Evolutionary conservation across 2,329 filamentous ascomycete species (phyloP), one percentile per base, ranked within the genome.

Genomic region (Fusarium pilosicola): DNA sequence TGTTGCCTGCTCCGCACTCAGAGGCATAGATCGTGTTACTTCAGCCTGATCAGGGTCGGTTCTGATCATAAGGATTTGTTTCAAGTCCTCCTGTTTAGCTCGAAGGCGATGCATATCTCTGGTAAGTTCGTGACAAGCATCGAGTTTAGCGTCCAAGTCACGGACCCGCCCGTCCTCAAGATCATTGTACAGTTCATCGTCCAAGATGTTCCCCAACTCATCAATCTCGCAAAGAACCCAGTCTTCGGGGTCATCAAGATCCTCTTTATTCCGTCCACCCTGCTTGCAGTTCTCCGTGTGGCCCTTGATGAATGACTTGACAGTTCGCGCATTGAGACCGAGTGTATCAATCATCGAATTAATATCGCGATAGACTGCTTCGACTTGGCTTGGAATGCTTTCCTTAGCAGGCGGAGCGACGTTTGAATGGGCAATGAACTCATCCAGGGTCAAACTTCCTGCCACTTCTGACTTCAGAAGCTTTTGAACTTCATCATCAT

Each of bases 311-410:
- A 92, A 92, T 17, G 85, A 85, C 54, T 87, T 86, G 42, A 96
- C 89, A 11, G 93, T 90, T 22, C 89, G 86, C 17, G 86, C 90
- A 79, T 98, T 98, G 56, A 98, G 88, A 15, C 96, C 96, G 45
- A 98, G 85, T 0, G 94, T 96, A 77, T 98, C 94, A 48, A 99
- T 91, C 96, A 98, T 99, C 18, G 93, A 93, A 81, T 96, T 96
- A 80, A 96, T 93, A 77, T 96, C 94, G 49, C 92, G 89, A 80
- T 94, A 96, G 3, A 92, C 85, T 24, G 89, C 88, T 77, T 92
- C 90, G 28, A 91, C 89, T 74, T 92, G 90, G 14, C 88, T 86
- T 8, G 90, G 88, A 38, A 92, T 85, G 51, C 86, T 90, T 62
- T 91, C 88, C 59, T 86, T 84, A 20, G 87, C 86, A 20, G 86